These are phyloP conservation scores for Massariosphaeria phaeospora DNA, from an alignment of 495 filamentous ascomycete species.

Conservation along the genomic window DNA sequence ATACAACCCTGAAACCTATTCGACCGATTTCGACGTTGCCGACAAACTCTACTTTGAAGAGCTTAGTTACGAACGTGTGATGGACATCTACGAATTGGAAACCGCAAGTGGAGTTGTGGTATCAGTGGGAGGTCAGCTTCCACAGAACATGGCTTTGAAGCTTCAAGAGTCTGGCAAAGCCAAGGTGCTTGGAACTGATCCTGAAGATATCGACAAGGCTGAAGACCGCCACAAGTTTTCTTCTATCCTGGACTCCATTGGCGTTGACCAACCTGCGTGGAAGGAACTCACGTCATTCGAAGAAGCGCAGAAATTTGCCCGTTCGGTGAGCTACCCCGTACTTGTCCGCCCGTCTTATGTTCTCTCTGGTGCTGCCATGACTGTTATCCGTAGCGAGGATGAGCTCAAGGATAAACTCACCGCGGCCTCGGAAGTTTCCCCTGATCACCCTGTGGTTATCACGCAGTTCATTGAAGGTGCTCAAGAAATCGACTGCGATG, in stretches of 20 bases:
- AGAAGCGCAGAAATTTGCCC: constrained; percentile 80
- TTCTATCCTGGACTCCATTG: constrained; percentile 91
- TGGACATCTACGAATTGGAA: constrained; percentile 98
- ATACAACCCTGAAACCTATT: constrained; percentile 87
- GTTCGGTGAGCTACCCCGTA: constrained; percentile 83
- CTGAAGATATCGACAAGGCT: constrained; percentile 90
- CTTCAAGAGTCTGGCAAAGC: constrained; percentile 89
- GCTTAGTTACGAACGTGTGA: constrained; percentile 92
- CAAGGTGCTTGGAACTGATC: constrained; percentile 85
- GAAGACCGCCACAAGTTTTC: constrained; percentile 99
- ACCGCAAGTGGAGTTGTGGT: constrained; percentile 83
- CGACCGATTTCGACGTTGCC: constrained; percentile 89
- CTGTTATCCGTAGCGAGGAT: constrained; percentile 81
- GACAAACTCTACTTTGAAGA: constrained; percentile 97
- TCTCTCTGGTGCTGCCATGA: constrained; percentile 95
- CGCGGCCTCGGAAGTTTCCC: constrained; percentile 85
- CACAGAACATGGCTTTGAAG: constrained; percentile 92
- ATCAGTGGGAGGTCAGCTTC: constrained; percentile 90
- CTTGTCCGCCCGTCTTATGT: constrained; percentile 94
- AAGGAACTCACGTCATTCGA: constrained; percentile 89
- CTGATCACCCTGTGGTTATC: constrained; percentile 95
- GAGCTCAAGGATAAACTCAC: constrained; percentile 85
- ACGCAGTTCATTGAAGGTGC: constrained; percentile 98
- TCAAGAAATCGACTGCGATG: constrained; percentile 96
- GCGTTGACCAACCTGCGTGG: constrained; percentile 95